phyloP scores from a whole-genome alignment of 495 filamentous ascomycete species.

The Talaromyces stipitatus region DNA sequence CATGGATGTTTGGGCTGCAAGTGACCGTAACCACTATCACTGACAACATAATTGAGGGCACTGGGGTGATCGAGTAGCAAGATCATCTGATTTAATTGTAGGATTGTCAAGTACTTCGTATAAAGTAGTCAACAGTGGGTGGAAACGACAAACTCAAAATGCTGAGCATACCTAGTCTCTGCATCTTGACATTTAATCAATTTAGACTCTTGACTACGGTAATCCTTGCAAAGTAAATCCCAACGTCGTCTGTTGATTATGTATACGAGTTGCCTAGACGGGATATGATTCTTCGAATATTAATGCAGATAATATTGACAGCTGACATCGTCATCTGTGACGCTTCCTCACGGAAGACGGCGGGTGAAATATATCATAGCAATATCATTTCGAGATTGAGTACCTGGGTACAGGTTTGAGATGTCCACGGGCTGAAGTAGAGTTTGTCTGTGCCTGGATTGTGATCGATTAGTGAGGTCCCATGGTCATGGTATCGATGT shows the following conservation, averaged over 20 bases:
- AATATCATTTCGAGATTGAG: neutral
- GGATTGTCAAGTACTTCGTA: no score
- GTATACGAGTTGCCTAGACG: neutral
- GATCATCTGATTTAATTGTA: no score
- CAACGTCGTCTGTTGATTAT: neutral
- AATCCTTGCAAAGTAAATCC: neutral
- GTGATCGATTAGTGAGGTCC: neutral
- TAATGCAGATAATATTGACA: no score
- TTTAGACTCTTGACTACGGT: neutral
- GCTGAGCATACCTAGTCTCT: no score
- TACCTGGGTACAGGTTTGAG: neutral
- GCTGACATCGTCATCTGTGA: neutral
- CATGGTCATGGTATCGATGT: neutral
- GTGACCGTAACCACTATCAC: neutral
- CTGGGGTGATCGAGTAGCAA: no score
- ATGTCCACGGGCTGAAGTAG: neutral
- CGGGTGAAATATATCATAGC: no score
- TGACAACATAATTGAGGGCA: no score
- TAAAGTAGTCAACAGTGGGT: neutral
- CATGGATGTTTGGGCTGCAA: neutral
- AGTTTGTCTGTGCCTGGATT: neutral
- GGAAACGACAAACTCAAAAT: neutral
- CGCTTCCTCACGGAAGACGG: neutral
- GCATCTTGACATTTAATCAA: neutral
- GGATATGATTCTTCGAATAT: no score